Conservation (phyloP, 2,329 filamentous ascomycete genomes). For the Claviceps paspali region DNA sequence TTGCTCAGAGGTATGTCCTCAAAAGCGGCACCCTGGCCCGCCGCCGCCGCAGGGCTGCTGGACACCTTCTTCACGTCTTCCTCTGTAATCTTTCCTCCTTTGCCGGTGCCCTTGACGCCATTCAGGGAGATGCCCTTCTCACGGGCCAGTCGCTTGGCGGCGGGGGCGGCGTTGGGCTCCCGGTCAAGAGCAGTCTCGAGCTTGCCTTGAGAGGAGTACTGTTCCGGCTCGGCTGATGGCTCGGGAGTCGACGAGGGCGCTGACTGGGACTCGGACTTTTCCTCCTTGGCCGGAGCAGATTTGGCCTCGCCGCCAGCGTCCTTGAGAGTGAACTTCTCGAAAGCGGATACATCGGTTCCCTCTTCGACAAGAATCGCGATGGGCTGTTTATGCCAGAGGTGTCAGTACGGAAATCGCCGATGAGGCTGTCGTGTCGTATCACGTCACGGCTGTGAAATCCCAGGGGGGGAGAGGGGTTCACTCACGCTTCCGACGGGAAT, state of each 20-base stretch:
- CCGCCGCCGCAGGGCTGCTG: slow-evolving; percentile 34
- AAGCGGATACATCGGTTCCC: slow-evolving; percentile 70
- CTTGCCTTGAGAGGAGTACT: slow-evolving; percentile 60
- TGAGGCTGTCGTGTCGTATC: no score
- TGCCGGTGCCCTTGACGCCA: slow-evolving; percentile 72
- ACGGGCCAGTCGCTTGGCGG: slow-evolving; percentile 67
- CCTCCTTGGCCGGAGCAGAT: slow-evolving; percentile 50
- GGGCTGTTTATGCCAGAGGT: slow-evolving; percentile 40
- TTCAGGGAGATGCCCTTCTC: slow-evolving; percentile 70
- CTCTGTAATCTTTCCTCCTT: slow-evolving; percentile 76
- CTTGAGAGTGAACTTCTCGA: slow-evolving; percentile 73
- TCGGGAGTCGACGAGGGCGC: slow-evolving; percentile 31
- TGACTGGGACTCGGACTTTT: slow-evolving; percentile 45
- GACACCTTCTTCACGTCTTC: slow-evolving; percentile 82
- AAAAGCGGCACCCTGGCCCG: slow-evolving; percentile 50
- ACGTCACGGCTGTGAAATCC: no score
- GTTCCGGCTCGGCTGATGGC: slow-evolving; percentile 41
- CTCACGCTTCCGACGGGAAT: slow-evolving; percentile 85
- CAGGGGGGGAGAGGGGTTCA: slow-evolving; percentile 18
- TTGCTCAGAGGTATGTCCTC: slow-evolving; percentile 72
- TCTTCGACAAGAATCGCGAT: slow-evolving; percentile 94
- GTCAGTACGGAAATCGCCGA: slow-evolving; percentile 5
- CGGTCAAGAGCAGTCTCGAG: slow-evolving; percentile 77
- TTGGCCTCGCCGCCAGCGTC: slow-evolving; percentile 76
- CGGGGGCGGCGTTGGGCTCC: slow-evolving; percentile 54